A percentile compares a stretch with the other conserved stretches of the same genome.
These are phyloP conservation scores for Apiotrichum laibachii DNA, from an alignment of 1,284 basidiomycete species.

Conservation along the genomic window DNA sequence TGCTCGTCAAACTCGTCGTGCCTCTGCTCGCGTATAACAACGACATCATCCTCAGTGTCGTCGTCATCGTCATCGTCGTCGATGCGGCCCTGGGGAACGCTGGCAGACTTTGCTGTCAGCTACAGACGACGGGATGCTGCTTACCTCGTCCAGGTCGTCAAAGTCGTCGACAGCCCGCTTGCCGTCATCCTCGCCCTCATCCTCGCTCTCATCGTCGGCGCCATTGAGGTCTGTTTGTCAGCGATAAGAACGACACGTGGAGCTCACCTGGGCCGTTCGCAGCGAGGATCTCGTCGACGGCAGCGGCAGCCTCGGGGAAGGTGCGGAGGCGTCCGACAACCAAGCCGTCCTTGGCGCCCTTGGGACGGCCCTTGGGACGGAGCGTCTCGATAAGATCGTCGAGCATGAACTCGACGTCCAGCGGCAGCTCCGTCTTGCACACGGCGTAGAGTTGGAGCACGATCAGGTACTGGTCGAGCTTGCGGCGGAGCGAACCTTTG, in stretches of 20 bases:
- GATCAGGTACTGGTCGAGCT: conserved; percentile 83
- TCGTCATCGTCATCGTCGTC: conserved; percentile 26
- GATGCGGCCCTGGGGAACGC: not conserved
- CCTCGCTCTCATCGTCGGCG: conserved; percentile 19
- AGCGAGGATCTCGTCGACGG: conserved; percentile 84
- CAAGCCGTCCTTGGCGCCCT: conserved; percentile 19
- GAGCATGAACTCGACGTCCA: conserved; percentile 98
- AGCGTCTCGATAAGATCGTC: conserved; percentile 87
- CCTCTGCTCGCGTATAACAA: conserved; percentile 56
- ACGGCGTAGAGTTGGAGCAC: conserved; percentile 92
- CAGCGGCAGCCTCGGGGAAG: conserved; percentile 76
- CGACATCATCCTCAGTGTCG: conserved; percentile 63
- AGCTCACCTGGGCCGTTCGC: conserved; percentile 58
- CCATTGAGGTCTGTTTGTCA: conserved; percentile 6
- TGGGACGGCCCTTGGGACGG: conserved; percentile 63
- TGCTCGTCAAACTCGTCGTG: conserved; percentile 61
- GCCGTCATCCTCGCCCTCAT: conserved; percentile 21
- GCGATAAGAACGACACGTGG: not conserved
- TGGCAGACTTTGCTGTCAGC: not conserved
- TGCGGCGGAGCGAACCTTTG: conserved; percentile 81
- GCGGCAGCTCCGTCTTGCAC: conserved; percentile 82
- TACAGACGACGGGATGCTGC: not conserved
- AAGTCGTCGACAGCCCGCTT: conserved; percentile 69
- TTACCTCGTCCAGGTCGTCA: conserved; percentile 63
- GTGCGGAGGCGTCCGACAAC: conserved; percentile 59